Evolutionary conservation across 2,329 filamentous ascomycete genomes (phyloP).

Genomic region (Penicillium oxalicum): DNA sequence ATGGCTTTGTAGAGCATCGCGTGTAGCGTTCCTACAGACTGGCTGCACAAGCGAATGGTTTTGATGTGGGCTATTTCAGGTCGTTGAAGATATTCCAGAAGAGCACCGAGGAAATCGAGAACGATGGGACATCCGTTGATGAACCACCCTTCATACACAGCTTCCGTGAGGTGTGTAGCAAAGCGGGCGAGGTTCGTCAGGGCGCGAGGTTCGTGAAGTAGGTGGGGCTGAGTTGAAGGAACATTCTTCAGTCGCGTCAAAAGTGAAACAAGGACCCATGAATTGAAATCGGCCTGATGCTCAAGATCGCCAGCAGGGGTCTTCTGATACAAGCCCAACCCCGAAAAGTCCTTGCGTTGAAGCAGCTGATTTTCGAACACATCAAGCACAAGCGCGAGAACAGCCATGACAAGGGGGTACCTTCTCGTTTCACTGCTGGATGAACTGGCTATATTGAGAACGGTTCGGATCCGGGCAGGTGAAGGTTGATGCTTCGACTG

Average conservation of each 20-base stretch:
- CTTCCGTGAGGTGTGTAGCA: conserved; percentile 74
- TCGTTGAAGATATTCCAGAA: conserved; percentile 83
- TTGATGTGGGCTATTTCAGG: conserved; percentile 77
- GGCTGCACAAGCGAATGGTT: conserved; percentile 82
- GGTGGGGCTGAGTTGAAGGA: conserved; percentile 64
- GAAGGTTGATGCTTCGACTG: conserved; percentile 54
- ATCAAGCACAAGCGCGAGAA: conserved; percentile 70
- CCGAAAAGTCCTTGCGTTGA: conserved; percentile 80
- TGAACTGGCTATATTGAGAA: conserved; percentile 55
- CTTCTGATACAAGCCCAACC: conserved; percentile 78
- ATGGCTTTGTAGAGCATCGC: conserved; percentile 72
- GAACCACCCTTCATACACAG: conserved; percentile 95
- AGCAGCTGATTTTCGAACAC: conserved; percentile 85
- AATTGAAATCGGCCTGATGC: conserved; percentile 92
- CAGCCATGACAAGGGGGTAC: conserved; percentile 65
- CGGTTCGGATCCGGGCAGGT: conserved; percentile 57
- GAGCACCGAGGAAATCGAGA: conserved; percentile 76
- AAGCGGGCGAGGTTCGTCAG: conserved; percentile 83
- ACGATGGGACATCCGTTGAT: conserved; percentile 77
- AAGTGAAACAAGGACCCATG: conserved; percentile 72
- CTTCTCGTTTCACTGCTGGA: conserved; percentile 47
- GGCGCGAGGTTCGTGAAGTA: conserved; percentile 72
- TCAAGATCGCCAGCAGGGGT: conserved; percentile 89
- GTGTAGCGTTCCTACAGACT: conserved; percentile 71
- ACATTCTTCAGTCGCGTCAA: conserved; percentile 64